Base-by-base conservation (phyloP, 2,329 filamentous ascomycete genomes). In the Fusarium musae region DNA sequence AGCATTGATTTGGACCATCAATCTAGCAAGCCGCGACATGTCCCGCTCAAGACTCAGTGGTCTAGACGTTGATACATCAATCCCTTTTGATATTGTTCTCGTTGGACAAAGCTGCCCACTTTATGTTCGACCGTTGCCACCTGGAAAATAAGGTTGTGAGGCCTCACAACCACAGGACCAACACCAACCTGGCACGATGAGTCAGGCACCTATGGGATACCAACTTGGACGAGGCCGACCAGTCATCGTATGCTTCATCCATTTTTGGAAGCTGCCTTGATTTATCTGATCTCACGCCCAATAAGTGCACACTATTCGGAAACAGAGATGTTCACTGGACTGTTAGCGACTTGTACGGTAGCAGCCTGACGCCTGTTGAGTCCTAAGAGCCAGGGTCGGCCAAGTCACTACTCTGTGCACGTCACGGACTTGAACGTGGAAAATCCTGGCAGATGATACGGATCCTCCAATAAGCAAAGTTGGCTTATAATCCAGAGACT, bases 381-480 rank as follows among this genome's bases (percentile, higher is more conserved):
- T 61, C 57, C 62, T 66, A 42, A 26, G 42, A 37, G 59, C 61
- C n/a, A 26, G 57, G 61, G 47, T 66, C 61, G 59, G 68, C 65
- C 76, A 76, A 56, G 61, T 63, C 62, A 44, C 50, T 53, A 39
- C 50, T 21, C 37, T 62, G 58, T 69, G 74, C 70, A 75, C 67
- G 70, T 77, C 70, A 71, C 49, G 50, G 17, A 66, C 68, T 71
- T 75, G 70, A 60, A 68, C 56, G 34, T 64, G 50, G 56, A 53
- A 60, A 56, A 60, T 60, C 52, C 66, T 58, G 39, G 49, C 67
- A 53, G 63, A 64, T 77, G 75, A 77, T 69, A 43, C 42, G 30
- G 42, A 32, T 28, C 47, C 40, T 53, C 69, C 70, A 67, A 62
- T 63, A 63, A 62, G 64, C 72, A 63, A 58, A 73, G 69, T 73